A percentile compares a stretch with the other conserved stretches of the same genome.
These are phyloP conservation scores for Arthrobotrys sphaeroides DNA, from an alignment of 2,329 filamentous ascomycete genomes.

Conservation along the genomic window DNA sequence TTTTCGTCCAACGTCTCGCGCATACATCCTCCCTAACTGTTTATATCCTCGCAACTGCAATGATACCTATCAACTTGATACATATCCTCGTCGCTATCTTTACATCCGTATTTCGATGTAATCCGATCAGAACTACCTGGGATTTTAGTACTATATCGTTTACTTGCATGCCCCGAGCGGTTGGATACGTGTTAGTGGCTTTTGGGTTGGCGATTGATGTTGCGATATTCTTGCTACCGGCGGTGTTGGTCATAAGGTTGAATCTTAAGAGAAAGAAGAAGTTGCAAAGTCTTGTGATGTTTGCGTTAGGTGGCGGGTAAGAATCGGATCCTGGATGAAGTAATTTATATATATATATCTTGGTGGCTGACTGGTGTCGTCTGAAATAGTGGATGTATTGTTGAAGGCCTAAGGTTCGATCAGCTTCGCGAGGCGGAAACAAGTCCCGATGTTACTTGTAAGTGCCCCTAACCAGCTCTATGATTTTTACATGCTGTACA, in stretches of 20 bases:
- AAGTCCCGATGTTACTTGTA: constrained; percentile 30
- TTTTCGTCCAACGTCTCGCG: constrained; percentile 24
- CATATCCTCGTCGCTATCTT: constrained; percentile 18
- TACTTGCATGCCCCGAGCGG: constrained; percentile 4
- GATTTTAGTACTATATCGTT: neutral
- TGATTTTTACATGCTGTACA: too few relatives aligned
- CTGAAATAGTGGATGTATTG: constrained; percentile 14
- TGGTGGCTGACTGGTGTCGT: neutral
- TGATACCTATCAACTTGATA: constrained; percentile 15
- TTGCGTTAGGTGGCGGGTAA: constrained; percentile 31
- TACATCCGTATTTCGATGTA: constrained; percentile 5
- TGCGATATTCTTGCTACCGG: constrained; percentile 27
- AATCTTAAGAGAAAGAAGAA: constrained; percentile 20
- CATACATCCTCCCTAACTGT: neutral
- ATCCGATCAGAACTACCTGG: constrained; percentile 1
- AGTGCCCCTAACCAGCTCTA: neutral
- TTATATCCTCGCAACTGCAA: neutral
- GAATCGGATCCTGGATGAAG: neutral
- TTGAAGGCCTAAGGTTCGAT: constrained; percentile 15
- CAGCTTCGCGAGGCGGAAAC: neutral
- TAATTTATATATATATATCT: too few relatives aligned
- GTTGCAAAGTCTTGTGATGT: constrained; percentile 30
- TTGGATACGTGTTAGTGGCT: neutral
- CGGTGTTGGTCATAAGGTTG: constrained; percentile 5
- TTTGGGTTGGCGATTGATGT: constrained; percentile 21